Conservation (phyloP, 1,284 basidiomycete species). For the Ganoderma resinaceum region DNA sequence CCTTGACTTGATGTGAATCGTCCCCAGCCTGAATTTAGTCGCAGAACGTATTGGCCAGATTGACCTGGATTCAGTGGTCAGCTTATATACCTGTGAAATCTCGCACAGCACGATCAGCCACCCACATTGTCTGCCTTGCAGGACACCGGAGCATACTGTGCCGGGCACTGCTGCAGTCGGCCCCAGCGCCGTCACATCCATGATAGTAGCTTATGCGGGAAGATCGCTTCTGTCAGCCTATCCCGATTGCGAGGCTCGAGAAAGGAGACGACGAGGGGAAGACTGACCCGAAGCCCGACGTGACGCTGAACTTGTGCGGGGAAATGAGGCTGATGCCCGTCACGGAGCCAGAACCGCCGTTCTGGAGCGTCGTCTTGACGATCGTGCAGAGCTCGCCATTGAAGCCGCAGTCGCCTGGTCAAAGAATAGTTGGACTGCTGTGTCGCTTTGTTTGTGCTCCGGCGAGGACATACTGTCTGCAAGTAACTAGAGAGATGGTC, state of each 20-base stretch:
- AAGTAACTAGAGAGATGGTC: slow-evolving; percentile 34
- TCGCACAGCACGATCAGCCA: neutral
- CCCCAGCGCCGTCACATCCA: slow-evolving; percentile 43
- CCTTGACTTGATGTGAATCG: no score
- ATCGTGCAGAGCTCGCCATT: slow-evolving; percentile 53
- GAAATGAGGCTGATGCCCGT: slow-evolving; percentile 52
- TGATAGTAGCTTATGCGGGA: slow-evolving; percentile 32
- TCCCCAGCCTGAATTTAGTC: neutral
- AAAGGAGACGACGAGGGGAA: neutral
- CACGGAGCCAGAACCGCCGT: slow-evolving; percentile 49
- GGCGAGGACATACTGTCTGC: slow-evolving; percentile 34
- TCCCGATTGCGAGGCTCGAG: no score
- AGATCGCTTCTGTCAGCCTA: neutral
- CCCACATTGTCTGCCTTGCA: slow-evolving; percentile 41
- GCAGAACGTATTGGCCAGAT: neutral
- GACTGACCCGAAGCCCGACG: neutral
- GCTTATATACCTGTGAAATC: neutral
- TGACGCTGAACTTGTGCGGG: slow-evolving; percentile 44
- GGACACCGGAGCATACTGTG: slow-evolving; percentile 48
- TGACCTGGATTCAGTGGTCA: neutral
- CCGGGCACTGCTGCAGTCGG: slow-evolving; percentile 35
- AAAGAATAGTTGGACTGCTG: neutral
- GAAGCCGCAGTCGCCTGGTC: slow-evolving; percentile 39
- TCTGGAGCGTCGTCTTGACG: slow-evolving; percentile 51
- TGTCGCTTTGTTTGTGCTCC: neutral